Base-by-base conservation (phyloP, 1,284 basidiomycete species). In the Naganishia cerealis region DNA sequence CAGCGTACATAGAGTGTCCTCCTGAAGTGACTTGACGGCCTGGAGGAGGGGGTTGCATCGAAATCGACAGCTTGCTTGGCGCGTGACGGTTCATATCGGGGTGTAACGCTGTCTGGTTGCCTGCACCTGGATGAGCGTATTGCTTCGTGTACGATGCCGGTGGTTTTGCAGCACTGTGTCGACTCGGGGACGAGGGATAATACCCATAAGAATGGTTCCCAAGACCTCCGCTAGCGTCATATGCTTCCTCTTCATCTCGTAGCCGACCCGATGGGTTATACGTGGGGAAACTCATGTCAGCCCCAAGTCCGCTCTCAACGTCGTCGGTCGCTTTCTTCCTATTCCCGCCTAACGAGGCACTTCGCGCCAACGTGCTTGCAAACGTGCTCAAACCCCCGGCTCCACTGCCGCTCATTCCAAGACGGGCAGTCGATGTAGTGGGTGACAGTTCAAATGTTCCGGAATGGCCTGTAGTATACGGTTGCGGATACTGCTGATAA, bases 261-360 rank as follows among this genome's bases (percentile, higher is more conserved):
- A 29, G 52, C 16, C 57, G n/a, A 39, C 18, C 53, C 29, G 42
- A 16, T n/a, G 24, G n/a, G 12, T 56, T 53, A 16, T 42, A 39
- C 52, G 42, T 62, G 40, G 43, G 54, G 21, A 57, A 54, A 18
- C 29, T 55, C 67, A 66, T 56, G 38, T 40, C 38, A 2, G 10
- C 54, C 13, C 40, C 50, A 36, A 68, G 57, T 3, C 67, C 67
- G 24, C 53, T 56, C 48, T 68, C 67, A 39, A 68, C 62, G 21
- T 68, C 67, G 42, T 65, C 61, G 13, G 57, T 52, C 12, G 57
- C 59, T 40, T 56, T 59, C 33, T 68, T 68, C 38, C 67, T 63
- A 8, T 46, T 63, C 10, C 59, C 55, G 12, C 67, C 67, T 26
- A 68, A 38, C 8, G 67, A 68, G 33, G 67, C 67, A 15, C 59